Base-by-base conservation (phyloP, 495 filamentous ascomycete genomes). In the Penicillium steckii region DNA sequence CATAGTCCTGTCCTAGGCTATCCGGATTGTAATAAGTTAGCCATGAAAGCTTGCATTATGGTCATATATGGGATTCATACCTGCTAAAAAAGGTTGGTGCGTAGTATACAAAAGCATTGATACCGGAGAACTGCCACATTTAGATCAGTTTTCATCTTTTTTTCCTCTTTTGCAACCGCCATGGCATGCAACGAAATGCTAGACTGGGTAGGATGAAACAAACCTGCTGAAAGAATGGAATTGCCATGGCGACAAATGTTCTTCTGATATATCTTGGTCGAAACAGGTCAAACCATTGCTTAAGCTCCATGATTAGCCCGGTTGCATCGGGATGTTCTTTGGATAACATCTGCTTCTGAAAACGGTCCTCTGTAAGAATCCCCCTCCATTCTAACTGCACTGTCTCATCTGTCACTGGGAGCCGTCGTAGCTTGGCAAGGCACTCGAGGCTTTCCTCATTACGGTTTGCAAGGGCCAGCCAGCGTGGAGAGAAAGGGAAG, bases 401-500 rank as follows among this genome's bases (percentile, higher is more conserved):
- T 6, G 46, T 45, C 7, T 56, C 42, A 46, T 67, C 61, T 8
- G 52, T 38, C 1, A 29, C 10, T 18, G 61, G 64, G 8, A 55
- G 61, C 13, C 46, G 30, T 22, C 63, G 60, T 2, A 68, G 45
- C 22, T 56, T 49, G 0, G 77, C 71, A 9, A 89, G 71, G 8
- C 86, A 79, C 4, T 64, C 56, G 10, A 79, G 70, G 47, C 77
- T 71, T 30, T 89, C 82, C 12, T 85, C 83, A 77, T 80, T 84
- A 30, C 82, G 78, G 48, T 82, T 82, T 27, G 83, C 74, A 59
- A 77, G 76, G 22, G 81, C 83, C 6, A 88, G 75, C 86, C 86
- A 89, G 46, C 86, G 75, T 0, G 85, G 86, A 30, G 82, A 87
- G 56, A 86, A 85, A 2, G 86, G 85, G 22, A 88, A 74, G 57